Conservation (phyloP, 2,329 filamentous ascomycete species). For the Fusarium irregulare region DNA sequence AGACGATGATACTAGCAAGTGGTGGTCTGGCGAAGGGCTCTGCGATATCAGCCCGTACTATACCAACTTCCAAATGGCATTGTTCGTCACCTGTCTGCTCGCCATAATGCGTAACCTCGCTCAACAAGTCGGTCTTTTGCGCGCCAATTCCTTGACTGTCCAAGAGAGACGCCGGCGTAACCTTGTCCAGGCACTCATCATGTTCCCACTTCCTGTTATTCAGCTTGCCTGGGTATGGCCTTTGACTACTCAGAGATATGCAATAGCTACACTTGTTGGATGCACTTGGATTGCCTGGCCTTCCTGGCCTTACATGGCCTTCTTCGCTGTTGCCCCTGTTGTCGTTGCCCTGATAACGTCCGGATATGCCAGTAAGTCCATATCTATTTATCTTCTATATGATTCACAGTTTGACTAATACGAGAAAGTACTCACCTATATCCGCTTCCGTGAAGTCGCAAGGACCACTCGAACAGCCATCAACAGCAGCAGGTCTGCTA, state of each 20-base stretch:
- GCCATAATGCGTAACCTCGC: slow-evolving; percentile 67
- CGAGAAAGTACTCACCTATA: slow-evolving; percentile 57
- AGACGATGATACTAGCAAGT: slow-evolving; percentile 60
- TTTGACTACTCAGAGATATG: slow-evolving; percentile 60
- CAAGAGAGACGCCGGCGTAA: slow-evolving; percentile 57
- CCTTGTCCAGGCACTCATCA: slow-evolving; percentile 62
- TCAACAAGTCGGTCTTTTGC: slow-evolving; percentile 59
- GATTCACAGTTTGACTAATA: not conserved
- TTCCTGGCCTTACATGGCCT: slow-evolving; percentile 61
- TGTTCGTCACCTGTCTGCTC: slow-evolving; percentile 64
- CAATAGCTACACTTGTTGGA: slow-evolving; percentile 61
- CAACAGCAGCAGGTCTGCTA: slow-evolving; percentile 54
- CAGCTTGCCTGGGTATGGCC: slow-evolving; percentile 63
- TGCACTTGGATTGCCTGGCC: slow-evolving; percentile 58
- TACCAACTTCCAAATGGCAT: slow-evolving; percentile 58
- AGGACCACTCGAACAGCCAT: slow-evolving; percentile 56
- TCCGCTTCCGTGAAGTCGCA: slow-evolving; percentile 60
- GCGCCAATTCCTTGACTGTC: slow-evolving; percentile 54
- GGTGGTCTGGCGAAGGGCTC: slow-evolving; percentile 64
- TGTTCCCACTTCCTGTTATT: slow-evolving; percentile 64
- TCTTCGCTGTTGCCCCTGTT: slow-evolving; percentile 60
- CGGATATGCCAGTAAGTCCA: slow-evolving; percentile 61
- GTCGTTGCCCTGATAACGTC: slow-evolving; percentile 58
- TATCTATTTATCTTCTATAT: not conserved
- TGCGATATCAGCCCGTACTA: slow-evolving; percentile 65